Evolutionary conservation across 164 flowering plant species (phyloP), one percentile per base, ranked within the genome.

Genomic region (Sextonia rubra): DNA sequence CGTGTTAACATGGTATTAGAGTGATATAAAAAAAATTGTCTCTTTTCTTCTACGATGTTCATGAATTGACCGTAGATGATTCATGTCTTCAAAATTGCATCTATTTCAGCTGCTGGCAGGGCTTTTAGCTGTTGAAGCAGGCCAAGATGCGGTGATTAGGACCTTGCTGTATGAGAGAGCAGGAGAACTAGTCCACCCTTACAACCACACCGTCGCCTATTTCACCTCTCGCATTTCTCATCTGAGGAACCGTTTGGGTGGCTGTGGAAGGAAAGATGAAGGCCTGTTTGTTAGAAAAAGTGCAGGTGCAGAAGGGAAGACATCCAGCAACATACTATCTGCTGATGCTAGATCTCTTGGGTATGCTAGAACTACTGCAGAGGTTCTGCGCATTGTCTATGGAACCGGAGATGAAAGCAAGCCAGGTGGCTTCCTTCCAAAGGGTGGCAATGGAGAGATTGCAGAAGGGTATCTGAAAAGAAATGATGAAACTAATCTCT

Each of bases 401-500:
- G 62, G 61, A 11, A 77, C 76, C 12, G 78, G 70, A 37, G 25
- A 30, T 27, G 86, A 85, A 61, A 26, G 44, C 64, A 14, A 23
- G n/a, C 86, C 84, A 0, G 83, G 86, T 9, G 85, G 86, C 2
- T 83, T 83, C 56, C 68, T 32, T 23, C 90, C 85, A 0, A 2
- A 61, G 0, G 85, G 87, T 11, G 89, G 71, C 23, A 76, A 69
- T 73, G 88, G 86, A 0, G 47, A 49, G 22, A 78, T 86, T 55
- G 86, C 84, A 0, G 64, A 60, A 52, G 8, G 18, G 1, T 75
- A 48, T 72, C 81, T 82, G 18, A 47, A 71, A 12, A 2, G 20
- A 3, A 24, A 8, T 61, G 64, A 52, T 37, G 44, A 37, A 37
- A 37, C 44, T 9, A 37, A 5, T 9, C 44, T 5, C 11, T 5